phyloP scores from a whole-genome alignment of 2,329 filamentous ascomycete species.

The Hymenotorrendiella dingleyae region DNA sequence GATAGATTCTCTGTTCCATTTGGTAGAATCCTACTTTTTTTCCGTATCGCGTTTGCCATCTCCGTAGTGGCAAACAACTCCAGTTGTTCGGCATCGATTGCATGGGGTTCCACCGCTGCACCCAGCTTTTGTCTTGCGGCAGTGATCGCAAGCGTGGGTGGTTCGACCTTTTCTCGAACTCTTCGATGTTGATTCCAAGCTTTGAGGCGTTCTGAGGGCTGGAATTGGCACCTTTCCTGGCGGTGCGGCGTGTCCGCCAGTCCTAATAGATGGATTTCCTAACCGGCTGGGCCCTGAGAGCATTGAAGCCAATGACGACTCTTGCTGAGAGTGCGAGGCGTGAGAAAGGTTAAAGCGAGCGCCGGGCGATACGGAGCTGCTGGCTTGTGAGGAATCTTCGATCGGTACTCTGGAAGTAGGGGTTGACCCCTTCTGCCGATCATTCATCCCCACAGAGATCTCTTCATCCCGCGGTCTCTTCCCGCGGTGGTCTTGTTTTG shows the following conservation, averaged over 20 bases:
- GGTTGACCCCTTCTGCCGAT: too few species aligned
- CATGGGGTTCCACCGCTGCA: constrained; percentile 33
- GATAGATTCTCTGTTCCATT: neutral
- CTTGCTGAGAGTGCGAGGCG: neutral
- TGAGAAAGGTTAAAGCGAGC: neutral
- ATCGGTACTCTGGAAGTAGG: too few species aligned
- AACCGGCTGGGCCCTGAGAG: neutral
- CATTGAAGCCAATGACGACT: neutral
- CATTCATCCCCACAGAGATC: too few species aligned
- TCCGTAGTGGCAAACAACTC: constrained; percentile 21
- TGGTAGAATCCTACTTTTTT: constrained; percentile 15
- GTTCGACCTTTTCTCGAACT: constrained; percentile 19
- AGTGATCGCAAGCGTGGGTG: constrained; percentile 31
- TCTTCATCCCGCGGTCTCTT: constrained; percentile 2
- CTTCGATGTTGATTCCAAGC: constrained; percentile 5
- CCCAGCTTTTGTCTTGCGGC: constrained; percentile 32
- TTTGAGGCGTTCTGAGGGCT: constrained; percentile 10
- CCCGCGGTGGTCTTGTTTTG: neutral
- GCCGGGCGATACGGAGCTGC: neutral
- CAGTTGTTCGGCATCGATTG: constrained; percentile 25
- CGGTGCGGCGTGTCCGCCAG: neutral
- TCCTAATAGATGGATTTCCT: neutral
- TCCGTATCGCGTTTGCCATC: constrained; percentile 28
- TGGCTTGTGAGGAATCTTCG: too few species aligned
- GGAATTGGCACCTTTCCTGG: constrained; percentile 24